Base-by-base conservation (phyloP, 2,329 filamentous ascomycete genomes). In the Alternaria tenuissima region DNA sequence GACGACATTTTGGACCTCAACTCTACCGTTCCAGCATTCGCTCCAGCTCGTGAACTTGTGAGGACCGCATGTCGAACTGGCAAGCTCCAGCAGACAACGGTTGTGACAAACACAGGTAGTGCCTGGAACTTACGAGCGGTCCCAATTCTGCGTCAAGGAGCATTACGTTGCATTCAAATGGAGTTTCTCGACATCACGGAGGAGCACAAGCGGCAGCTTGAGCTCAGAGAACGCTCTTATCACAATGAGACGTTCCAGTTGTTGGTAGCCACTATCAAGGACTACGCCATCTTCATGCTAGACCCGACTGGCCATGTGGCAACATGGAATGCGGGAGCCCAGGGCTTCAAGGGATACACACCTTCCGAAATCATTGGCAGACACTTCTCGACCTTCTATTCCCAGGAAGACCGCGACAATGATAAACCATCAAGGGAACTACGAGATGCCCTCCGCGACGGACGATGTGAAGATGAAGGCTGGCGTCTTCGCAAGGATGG, bases 271-370 rank as follows among this genome's bases (percentile, higher is more conserved):
- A 85, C 83, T 0, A 85, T 88, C 66, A 87, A 85, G 73, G 85
- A 88, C 62, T 88, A 88, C 66, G 86, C 86, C 58, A 89, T 89
- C 61, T 89, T 88, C 68, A 84, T 88, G 77, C 80, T 88, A 28
- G 85, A 88, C 53, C 81, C 84, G 0, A 74, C 78, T 4, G 86
- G 86, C n/a, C 77, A 83, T 65, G 81, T 88, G 16, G 81, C 81
- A 1, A 87, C 86, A 0, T 88, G 86, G 86, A 88, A 88, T 63
- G 77, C 80, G 0, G 86, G 86, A 2, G 86, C 86, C 0, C 78
- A 84, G 52, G 73, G 84, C 12, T 80, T 87, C 64, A 88, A 88
- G 68, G 85, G 85, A 3, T 88, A 87, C 69, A 81, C 68, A 1
- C 74, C 79, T 18, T 78, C 83, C 2, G 86, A 88, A 36, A 85